Evolutionary conservation across 1,284 basidiomycete genomes (phyloP), one percentile per base, ranked within the genome.

Genomic region (Salmacisia buchloeana): DNA sequence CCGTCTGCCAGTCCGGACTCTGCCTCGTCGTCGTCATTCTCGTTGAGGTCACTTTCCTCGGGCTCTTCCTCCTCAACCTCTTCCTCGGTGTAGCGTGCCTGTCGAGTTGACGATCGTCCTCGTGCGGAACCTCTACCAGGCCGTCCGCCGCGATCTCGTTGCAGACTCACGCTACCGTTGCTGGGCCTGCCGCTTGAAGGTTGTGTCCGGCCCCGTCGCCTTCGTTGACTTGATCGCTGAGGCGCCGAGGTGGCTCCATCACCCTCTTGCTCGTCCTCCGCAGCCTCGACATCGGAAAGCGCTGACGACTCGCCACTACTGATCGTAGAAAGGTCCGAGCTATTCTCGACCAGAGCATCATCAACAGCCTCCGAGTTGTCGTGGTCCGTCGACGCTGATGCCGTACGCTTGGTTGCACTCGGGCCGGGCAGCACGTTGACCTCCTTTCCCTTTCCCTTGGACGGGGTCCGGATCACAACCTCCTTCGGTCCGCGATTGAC

Each of bases 1-100:
- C 57, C 59, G 12, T 63, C 64, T 35, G 60, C 33, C 38, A 49
- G 39, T 58, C 61, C 25, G 36, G 58, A 58, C 61, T 23, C 46
- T 43, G 15, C 52, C 35, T 49, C 29, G 35, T 39, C 5, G 36
- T 62, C 60, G 2, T 39, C 25, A 10, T 39, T 45, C 9, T 21
- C 35, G 23, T 29, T 27, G 10, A 34, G 23, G 15, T 34, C 34
- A 23, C 31, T 27, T 29, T 31, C 12, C n/a, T 9, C 45, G 5
- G 6, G 29, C 5, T 54, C 59, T 31, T 63, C 36, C 18, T 58
- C 60, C 15, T 21, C 49, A 18, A 12, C 60, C 10, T 10, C 27
- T 52, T 39, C 23, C 49, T 33, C 46, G 58, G 31, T 23, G 52
- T n/a, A n/a, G n/a, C n/a, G n/a, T n/a, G n/a, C n/a, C n/a, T n/a